Evolutionary conservation across 2,329 filamentous ascomycete genomes (phyloP).

Genomic region (Verticillium tricorpus): DNA sequence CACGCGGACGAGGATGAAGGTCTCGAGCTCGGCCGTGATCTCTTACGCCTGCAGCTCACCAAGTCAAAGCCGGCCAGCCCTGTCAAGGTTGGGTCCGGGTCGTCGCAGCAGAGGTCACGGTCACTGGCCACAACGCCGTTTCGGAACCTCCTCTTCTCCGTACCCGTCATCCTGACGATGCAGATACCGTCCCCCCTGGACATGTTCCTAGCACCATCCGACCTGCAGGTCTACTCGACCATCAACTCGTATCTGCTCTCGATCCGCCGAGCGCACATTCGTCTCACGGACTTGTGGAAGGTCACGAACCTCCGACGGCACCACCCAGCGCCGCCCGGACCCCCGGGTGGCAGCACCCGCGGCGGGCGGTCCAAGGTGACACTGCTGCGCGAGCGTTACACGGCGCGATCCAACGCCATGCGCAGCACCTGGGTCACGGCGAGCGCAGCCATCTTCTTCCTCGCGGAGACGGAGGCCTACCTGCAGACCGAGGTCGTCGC

Average conservation of each 20-base stretch:
- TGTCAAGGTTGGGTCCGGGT: constrained; percentile 30
- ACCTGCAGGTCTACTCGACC: constrained; percentile 75
- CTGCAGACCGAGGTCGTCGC: constrained; percentile 86
- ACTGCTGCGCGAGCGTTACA: constrained; percentile 59
- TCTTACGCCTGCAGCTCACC: constrained; percentile 63
- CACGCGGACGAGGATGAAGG: constrained; percentile 76
- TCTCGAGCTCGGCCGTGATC: constrained; percentile 74
- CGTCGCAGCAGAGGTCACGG: constrained; percentile 16
- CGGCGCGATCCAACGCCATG: constrained; percentile 60
- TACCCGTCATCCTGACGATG: constrained; percentile 66
- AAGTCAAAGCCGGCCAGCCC: constrained; percentile 39
- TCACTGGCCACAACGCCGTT: constrained; percentile 56
- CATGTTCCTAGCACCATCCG: constrained; percentile 73
- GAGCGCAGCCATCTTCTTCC: constrained; percentile 81
- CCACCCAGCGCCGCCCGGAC: constrained; percentile 66
- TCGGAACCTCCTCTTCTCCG: constrained; percentile 75
- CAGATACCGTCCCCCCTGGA: constrained; percentile 77
- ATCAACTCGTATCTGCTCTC: constrained; percentile 85
- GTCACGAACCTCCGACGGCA: constrained; percentile 72
- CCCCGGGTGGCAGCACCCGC: constrained; percentile 56
- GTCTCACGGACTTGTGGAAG: constrained; percentile 83
- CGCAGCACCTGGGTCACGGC: constrained; percentile 86
- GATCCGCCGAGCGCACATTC: constrained; percentile 79
- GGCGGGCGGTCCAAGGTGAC: constrained; percentile 56
- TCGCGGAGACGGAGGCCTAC: constrained; percentile 83